phyloP scores from a whole-genome alignment of 257 asterid genomes.

The Ilex aquifolium region DNA sequence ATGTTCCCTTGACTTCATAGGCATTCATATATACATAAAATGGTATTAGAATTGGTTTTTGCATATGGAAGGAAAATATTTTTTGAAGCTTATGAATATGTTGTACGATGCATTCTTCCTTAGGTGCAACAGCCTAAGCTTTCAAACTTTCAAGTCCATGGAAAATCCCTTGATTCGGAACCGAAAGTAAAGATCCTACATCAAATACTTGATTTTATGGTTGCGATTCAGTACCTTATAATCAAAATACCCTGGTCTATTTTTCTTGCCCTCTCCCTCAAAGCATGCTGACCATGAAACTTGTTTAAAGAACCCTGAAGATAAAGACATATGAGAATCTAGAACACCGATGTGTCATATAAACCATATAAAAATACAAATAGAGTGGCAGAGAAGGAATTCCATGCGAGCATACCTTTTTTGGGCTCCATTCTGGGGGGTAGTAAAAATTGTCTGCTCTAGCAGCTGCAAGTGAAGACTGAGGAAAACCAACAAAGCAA shows the following conservation, averaged over 20 bases:
- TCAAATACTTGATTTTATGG: too few relatives aligned
- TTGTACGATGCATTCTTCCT: too few relatives aligned
- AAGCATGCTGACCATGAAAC: constrained; percentile 92
- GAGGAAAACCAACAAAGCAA: constrained; percentile 32
- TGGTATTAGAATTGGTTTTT: too few relatives aligned
- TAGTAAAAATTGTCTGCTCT: constrained; percentile 96
- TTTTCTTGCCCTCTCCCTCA: constrained; percentile 92
- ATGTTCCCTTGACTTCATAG: too few relatives aligned
- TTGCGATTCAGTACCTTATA: constrained; percentile 55
- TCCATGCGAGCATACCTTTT: constrained; percentile 47
- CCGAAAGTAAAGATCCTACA: too few relatives aligned
- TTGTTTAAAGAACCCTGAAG: constrained; percentile 89
- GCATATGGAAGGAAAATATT: too few relatives aligned
- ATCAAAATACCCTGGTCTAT: constrained; percentile 93
- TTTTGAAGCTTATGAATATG: too few relatives aligned
- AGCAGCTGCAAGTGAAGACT: constrained; percentile 97
- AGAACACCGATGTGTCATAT: neutral
- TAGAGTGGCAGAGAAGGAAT: neutral
- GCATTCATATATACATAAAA: too few relatives aligned
- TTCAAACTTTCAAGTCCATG: too few relatives aligned
- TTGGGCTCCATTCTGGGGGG: constrained; percentile 99
- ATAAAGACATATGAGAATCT: constrained; percentile 8
- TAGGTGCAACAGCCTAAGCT: too few relatives aligned
- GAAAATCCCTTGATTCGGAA: too few relatives aligned
- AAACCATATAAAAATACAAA: neutral